Evolutionary conservation across 345 rosid species (phyloP).

Genomic region (Populus ilicifolia): DNA sequence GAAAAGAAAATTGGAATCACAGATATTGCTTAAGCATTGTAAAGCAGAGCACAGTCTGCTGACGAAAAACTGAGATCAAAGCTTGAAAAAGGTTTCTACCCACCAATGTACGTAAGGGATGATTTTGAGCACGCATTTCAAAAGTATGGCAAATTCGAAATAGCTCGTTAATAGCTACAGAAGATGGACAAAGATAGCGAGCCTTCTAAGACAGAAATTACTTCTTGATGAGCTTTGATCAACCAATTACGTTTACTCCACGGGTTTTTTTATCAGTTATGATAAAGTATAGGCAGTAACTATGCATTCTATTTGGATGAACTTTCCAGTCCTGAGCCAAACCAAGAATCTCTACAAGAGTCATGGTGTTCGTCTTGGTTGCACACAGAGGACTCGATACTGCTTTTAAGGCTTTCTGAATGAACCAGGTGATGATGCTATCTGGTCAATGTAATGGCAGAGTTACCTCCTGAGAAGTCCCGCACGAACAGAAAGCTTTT

Average conservation of each 20-base stretch:
- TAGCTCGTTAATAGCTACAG: constrained; percentile 24
- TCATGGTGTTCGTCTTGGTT: not conserved
- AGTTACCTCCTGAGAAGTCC: not conserved
- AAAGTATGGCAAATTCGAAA: constrained; percentile 21
- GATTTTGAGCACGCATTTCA: constrained; percentile 25
- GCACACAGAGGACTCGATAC: not conserved
- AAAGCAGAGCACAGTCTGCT: constrained; percentile 28
- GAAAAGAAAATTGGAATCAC: constrained; percentile 31
- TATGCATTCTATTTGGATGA: not conserved
- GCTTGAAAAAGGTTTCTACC: constrained; percentile 25
- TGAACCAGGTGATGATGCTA: not conserved
- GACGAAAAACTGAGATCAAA: constrained; percentile 21
- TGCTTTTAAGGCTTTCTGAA: not conserved
- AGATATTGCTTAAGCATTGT: constrained; percentile 31
- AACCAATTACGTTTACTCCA: not conserved
- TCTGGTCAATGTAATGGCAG: not conserved
- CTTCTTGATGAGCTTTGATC: not conserved
- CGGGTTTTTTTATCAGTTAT: not conserved
- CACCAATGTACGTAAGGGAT: constrained; percentile 25
- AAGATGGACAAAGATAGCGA: not conserved
- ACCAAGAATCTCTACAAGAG: not conserved
- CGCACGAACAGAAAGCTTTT: not conserved
- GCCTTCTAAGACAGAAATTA: not conserved
- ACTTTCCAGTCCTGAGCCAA: not conserved
- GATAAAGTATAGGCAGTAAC: not conserved